Conservation (phyloP, 768 basidiomycete species). For the Rubroboletus satanas region DNA sequence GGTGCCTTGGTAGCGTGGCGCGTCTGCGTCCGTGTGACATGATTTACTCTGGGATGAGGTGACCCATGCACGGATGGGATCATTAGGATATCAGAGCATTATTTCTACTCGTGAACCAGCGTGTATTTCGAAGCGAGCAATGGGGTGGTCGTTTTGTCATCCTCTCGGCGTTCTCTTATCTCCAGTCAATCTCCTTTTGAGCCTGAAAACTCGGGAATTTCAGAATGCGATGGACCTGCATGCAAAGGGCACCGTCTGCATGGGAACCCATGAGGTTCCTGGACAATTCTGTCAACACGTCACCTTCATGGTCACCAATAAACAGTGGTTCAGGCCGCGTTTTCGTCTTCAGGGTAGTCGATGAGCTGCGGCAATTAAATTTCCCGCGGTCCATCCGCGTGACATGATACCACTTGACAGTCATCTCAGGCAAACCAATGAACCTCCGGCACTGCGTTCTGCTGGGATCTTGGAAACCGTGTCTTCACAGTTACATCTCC, state of each 20-base stretch:
- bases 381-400: not conserved
- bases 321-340: not conserved
- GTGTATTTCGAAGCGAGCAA: not conserved
- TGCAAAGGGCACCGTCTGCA: not conserved
- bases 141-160: not conserved
- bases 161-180: not conserved
- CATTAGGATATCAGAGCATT: not conserved
- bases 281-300: not conserved
- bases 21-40: not conserved
- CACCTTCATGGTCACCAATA: not conserved
- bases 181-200: slow-evolving; percentile 12
- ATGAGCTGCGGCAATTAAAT: not conserved
- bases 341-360: not conserved
- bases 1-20: not conserved
- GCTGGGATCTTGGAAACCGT: not conserved
- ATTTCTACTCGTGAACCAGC: not conserved
- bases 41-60: not conserved
- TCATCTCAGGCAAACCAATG: not conserved
- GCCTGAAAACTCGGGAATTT: not conserved
- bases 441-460: not conserved
- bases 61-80: not conserved
- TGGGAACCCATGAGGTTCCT: slow-evolving; percentile 1
- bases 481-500: not conserved
- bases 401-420: not conserved
- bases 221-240: not conserved